These are phyloP conservation scores for Colletotrichum aenigma DNA, from an alignment of 2,329 filamentous ascomycete genomes.

Conservation along the genomic window DNA sequence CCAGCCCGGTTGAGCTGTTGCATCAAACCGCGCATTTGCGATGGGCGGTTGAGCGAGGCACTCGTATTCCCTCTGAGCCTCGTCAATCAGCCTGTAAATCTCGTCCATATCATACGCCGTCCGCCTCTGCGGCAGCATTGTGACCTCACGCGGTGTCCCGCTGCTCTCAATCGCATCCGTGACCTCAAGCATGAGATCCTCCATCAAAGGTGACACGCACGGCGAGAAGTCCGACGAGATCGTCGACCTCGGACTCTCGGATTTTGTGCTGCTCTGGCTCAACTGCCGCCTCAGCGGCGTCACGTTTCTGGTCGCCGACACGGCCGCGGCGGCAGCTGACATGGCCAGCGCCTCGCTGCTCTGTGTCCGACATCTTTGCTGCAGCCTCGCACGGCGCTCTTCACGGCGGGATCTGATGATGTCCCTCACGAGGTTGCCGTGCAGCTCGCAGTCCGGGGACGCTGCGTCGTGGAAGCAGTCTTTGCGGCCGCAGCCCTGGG, in stretches of 20 bases:
- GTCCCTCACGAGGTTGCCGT: constrained; percentile 7
- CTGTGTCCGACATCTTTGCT: constrained; percentile 7
- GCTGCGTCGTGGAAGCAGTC: constrained; percentile 2
- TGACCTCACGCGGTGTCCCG: not conserved
- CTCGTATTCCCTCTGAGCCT: constrained; percentile 15
- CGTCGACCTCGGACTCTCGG: constrained; percentile 4
- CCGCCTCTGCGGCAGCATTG: not conserved
- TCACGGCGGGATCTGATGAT: constrained; percentile 14
- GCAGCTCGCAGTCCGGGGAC: not conserved
- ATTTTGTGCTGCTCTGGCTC: constrained; percentile 12
- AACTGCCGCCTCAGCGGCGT: constrained; percentile 10
- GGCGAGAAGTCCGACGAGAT: constrained; percentile 4
- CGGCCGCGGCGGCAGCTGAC: not conserved
- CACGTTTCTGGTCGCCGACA: not conserved
- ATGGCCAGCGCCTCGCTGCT: not conserved
- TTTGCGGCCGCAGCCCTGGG: not conserved
- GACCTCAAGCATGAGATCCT: constrained; percentile 15
- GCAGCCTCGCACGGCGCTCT: constrained; percentile 7
- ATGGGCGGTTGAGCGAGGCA: not conserved
- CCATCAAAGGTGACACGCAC: constrained; percentile 16
- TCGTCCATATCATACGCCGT: constrained; percentile 11
- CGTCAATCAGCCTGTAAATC: constrained; percentile 9
- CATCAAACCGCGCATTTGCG: not conserved
- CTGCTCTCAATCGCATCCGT: constrained; percentile 16
- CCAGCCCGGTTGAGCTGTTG: not conserved